These are phyloP conservation scores for Neonectria neomacrospora DNA, from an alignment of 2,329 filamentous ascomycete genomes.

Conservation along the genomic window DNA sequence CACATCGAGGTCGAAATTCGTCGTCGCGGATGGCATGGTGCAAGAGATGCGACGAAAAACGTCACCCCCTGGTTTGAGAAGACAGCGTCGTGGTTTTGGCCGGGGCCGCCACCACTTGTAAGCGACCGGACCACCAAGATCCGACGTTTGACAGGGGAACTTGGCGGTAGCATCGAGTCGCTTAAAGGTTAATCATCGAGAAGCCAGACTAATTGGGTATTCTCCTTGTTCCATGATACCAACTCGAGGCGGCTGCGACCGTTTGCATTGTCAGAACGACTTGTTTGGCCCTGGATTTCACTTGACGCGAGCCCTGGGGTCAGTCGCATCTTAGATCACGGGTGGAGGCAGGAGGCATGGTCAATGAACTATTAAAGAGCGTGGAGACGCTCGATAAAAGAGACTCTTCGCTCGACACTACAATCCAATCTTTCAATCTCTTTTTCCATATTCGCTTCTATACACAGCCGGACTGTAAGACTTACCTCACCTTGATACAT, in stretches of 20 bases:
- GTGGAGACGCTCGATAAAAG: background rate
- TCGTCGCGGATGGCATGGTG: background rate
- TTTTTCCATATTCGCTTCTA: slow-evolving; percentile 4
- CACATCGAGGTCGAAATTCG: background rate
- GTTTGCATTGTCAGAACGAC: background rate
- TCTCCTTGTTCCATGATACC: background rate
- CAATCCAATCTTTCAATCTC: background rate
- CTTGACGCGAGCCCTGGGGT: slow-evolving; percentile 2
- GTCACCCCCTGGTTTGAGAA: slow-evolving; percentile 26
- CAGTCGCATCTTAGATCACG: background rate
- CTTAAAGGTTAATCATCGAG: background rate
- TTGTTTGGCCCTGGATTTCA: background rate
- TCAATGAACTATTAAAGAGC: slow-evolving; percentile 12
- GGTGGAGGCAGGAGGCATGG: background rate
- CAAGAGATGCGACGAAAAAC: slow-evolving; percentile 8
- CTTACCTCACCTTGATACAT: background rate
- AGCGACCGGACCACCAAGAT: slow-evolving; percentile 7
- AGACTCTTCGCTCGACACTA: background rate
- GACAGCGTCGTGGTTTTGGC: background rate
- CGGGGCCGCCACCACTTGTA: background rate
- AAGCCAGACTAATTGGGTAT: background rate
- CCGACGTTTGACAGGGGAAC: background rate
- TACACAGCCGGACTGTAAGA: slow-evolving; percentile 14
- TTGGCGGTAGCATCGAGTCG: background rate
- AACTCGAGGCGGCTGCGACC: background rate